Base-by-base conservation (phyloP, 176 grass and related monocot species). In the Oryza meridionalis region DNA sequence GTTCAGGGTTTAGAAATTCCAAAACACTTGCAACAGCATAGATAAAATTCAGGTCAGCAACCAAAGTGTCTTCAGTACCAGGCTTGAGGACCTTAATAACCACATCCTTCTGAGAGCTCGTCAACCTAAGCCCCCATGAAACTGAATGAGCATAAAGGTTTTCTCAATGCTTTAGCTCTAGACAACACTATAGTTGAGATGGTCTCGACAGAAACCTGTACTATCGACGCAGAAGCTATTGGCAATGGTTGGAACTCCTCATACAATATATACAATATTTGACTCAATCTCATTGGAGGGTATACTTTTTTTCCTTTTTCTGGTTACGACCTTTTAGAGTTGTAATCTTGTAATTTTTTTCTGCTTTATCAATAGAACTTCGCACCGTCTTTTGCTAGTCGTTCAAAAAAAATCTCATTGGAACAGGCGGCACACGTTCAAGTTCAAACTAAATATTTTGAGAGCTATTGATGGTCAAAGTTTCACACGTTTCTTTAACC, bases 11-110 rank as follows among this genome's bases (percentile, higher is more conserved):
- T 58, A 95, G 42, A 66, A 95, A 98, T 70, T 95, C 96, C 77
- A 98, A 86, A 72, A 98, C 38, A n/a, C 96, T 85, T 84, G 83
- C 91, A 88, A 98, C 89, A 75, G 84, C 83, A 75, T 98, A 98
- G 80, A 98, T 73, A 82, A 98, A 95, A 83, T 98, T 98, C 77
- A 98, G 84, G 88, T 98, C 96, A 69, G 93, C 91, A 85, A 98
- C 93, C 84, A 95, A 77, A 83, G 89, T 88, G 73, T 98, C 91
- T 92, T 98, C 91, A 80, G 93, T 98, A 65, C 96, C 91, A 86
- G 93, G 91, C 72, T 98, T 98, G 13, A 98, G 85, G 32, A 98
- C 91, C 86, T 98, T 98, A 82, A 98, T 95, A 58, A 98, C 96
- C 80, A 98, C 96, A 84, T 98, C 93, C 82, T 98, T 81, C 70